Evolutionary conservation across 768 basidiomycete genomes (phyloP).

Genomic region (Lactarius hengduanensis): DNA sequence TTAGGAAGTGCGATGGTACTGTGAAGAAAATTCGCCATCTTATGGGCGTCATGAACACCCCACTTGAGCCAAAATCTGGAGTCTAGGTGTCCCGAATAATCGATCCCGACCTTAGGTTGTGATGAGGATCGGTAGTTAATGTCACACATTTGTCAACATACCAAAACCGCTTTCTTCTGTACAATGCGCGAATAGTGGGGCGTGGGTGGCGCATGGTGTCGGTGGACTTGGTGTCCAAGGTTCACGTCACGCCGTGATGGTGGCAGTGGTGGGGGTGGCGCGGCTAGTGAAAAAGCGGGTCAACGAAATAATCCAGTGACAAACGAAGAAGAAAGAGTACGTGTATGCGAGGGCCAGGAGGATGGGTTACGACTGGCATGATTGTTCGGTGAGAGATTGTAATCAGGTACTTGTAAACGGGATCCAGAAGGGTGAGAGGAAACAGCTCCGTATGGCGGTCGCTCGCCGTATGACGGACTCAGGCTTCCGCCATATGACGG

Average conservation of each 20-base stretch:
- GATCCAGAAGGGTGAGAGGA: too few species aligned
- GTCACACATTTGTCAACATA: neutral
- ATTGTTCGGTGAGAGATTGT: neutral
- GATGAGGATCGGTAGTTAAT: neutral
- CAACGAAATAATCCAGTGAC: neutral
- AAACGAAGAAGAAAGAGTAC: neutral
- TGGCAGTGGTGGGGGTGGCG: neutral
- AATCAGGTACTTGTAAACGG: neutral
- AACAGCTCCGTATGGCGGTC: too few species aligned
- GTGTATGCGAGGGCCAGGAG: neutral
- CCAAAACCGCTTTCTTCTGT: neutral
- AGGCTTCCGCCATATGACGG: too few species aligned
- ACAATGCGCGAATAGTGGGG: neutral
- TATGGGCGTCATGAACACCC: neutral
- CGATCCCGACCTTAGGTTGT: constrained; percentile 7
- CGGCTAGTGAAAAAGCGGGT: neutral
- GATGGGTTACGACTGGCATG: neutral
- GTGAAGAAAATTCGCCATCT: neutral
- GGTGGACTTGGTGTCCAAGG: neutral
- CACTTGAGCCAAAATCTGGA: neutral
- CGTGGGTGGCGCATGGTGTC: too few species aligned
- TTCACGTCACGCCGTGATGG: too few species aligned
- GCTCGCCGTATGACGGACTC: too few species aligned
- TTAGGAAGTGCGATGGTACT: neutral
- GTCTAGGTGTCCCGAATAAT: neutral